Evolutionary conservation across 2,329 filamentous ascomycete species (phyloP), one percentile per base, ranked within the genome.

Genomic region (Trichoderma citrinoviride): DNA sequence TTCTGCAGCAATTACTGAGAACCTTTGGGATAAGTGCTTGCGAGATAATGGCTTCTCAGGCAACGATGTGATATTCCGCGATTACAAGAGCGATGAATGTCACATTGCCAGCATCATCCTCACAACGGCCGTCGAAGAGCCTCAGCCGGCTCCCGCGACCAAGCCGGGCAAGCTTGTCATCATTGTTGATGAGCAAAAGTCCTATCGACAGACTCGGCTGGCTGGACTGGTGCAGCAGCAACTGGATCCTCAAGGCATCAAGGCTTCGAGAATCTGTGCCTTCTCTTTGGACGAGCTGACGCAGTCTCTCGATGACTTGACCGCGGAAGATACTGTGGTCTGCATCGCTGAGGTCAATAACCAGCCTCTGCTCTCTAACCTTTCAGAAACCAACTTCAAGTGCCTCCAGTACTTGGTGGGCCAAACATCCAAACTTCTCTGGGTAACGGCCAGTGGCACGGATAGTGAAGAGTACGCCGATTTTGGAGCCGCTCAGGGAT

Each of bases 111-210:
- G 61, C 19, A 56, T 63, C 23, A 19, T 63, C 27, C 15, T 63
- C n/a, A 15, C 40, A 1, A 63, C 61, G 1, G 61, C 61, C 7
- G 61, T 63, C 10, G 60, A 63, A 10, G 29, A 62, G 12, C 37
- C 58, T 17, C 12, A 54, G 23, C 7, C 8, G 46, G 46, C 37
- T 2, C 49, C 49, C 33, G 49, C 7, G 6, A 12, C 19, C 43
- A 7, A 52, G 25, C 8, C 17, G 3, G 25, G 47, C 6, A 52
- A 37, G 12, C 43, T 60, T 5, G 23, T 61, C 5, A 41, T 52
- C 21, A 21, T 61, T 19, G 61, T 63, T 5, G 61, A 63, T 33
- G 58, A 61, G 33, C 33, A 61, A 53, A 44, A 61, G 58, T 50
- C 56, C 5, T 23, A 40, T 17, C 15, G 23, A 19, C 58, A 61